A percentile compares a stretch with the other conserved stretches of the same genome.
Conservation (phyloP, 805 yeast species). For the Candida piceae region DNA sequence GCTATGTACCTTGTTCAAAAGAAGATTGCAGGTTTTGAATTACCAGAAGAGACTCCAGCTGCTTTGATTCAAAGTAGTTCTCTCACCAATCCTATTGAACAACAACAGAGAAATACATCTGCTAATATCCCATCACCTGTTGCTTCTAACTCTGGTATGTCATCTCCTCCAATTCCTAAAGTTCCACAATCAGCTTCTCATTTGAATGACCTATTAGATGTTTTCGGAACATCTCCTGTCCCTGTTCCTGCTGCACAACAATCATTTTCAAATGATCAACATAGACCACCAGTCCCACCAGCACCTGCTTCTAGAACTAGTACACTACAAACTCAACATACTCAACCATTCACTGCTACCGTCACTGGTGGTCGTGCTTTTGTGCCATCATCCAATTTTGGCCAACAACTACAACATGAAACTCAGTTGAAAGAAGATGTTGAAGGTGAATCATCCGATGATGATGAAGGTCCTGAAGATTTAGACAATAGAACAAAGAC, state of each 20-base stretch:
- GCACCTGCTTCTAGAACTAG: constrained; percentile 27
- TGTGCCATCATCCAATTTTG: constrained; percentile 81
- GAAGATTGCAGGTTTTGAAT: constrained; percentile 64
- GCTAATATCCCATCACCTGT: constrained; percentile 16
- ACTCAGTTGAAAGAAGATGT: constrained; percentile 1
- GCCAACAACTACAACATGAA: constrained; percentile 55
- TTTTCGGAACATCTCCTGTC: constrained; percentile 41
- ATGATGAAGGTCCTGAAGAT: constrained; percentile 34
- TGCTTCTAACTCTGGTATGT: constrained; percentile 3
- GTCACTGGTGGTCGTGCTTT: constrained; percentile 34
- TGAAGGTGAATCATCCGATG: constrained; percentile 31
- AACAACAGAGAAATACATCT: constrained; percentile 3
- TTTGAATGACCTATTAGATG: constrained; percentile 61
- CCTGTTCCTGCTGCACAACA: constrained; percentile 26
- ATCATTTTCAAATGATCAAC: constrained; percentile 12
- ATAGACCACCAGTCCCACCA: constrained; percentile 28
- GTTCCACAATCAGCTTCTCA: constrained; percentile 30
- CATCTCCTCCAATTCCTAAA: constrained; percentile 7
- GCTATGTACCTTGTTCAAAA: constrained; percentile 92
- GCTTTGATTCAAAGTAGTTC: constrained; percentile 36
- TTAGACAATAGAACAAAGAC: constrained; percentile 20
- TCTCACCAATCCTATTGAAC: constrained; percentile 23
- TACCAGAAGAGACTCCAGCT: constrained; percentile 77
- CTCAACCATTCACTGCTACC: constrained; percentile 14
- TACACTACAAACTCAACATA: constrained; percentile 5